Conservation (phyloP, 1,284 basidiomycete genomes). For the Athelia psychrophila region DNA sequence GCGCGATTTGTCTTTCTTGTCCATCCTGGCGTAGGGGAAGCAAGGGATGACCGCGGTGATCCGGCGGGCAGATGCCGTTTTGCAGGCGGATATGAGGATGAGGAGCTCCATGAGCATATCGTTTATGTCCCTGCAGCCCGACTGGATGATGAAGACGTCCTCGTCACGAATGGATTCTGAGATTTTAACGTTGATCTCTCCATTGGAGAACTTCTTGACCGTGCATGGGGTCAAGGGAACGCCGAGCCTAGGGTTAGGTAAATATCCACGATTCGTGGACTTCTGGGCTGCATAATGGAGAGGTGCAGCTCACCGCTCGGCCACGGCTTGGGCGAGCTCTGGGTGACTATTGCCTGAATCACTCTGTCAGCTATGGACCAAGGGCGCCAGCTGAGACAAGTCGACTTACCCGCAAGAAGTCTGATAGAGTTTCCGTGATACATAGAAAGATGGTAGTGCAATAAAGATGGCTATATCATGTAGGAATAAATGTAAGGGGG, state of each 20-base stretch:
- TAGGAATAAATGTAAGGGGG: constrained; percentile 7
- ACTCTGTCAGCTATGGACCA: constrained; percentile 12
- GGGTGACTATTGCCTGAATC: constrained; percentile 93
- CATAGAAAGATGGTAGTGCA: constrained; percentile 45
- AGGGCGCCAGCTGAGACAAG: constrained; percentile 24
- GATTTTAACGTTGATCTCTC: constrained; percentile 91
- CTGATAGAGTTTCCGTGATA: constrained; percentile 93
- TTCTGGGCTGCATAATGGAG: constrained; percentile 39
- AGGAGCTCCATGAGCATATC: constrained; percentile 91
- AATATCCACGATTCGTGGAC: constrained; percentile 43
- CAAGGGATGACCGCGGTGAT: constrained; percentile 99
- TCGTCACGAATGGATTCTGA: constrained; percentile 95
- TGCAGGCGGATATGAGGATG: constrained; percentile 92
- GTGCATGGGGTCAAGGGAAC: constrained; percentile 88
- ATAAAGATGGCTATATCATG: constrained; percentile 24
- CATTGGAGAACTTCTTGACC: constrained; percentile 95
- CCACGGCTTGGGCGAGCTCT: constrained; percentile 92
- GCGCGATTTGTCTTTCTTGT: constrained; percentile 97
- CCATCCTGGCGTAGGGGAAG: constrained; percentile 95
- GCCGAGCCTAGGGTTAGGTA: constrained; percentile 70
- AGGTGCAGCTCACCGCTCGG: constrained; percentile 84
- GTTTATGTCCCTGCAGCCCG: constrained; percentile 75
- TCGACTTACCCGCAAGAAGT: constrained; percentile 75
- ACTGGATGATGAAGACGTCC: constrained; percentile 96
- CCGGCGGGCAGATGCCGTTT: constrained; percentile 92